Conservation (phyloP, 805 yeast genomes). For the Sugiyamaella mastotermitis region DNA sequence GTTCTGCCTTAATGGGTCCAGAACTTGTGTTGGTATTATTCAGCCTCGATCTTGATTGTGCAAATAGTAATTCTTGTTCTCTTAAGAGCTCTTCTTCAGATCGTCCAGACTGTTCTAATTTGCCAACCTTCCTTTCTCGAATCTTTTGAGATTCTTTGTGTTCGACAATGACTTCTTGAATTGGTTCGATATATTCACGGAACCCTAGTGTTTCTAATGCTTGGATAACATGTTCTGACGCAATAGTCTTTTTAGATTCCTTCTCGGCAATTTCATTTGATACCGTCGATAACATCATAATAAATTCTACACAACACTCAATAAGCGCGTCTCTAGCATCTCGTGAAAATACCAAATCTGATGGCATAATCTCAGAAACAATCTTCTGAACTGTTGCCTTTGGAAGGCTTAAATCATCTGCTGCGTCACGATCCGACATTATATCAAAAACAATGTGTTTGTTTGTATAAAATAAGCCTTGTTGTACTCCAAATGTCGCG, state of each 20-base stretch:
- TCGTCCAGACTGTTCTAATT: slow-evolving; percentile 87
- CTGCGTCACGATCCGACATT: slow-evolving; percentile 20
- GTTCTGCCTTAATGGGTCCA: not conserved
- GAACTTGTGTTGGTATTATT: slow-evolving; percentile 12
- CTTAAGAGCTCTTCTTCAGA: slow-evolving; percentile 86
- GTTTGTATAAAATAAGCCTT: no score
- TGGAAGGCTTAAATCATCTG: slow-evolving; percentile 33
- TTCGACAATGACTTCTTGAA: slow-evolving; percentile 72
- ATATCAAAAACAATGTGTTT: no score
- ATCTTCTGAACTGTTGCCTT: slow-evolving; percentile 93
- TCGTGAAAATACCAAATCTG: slow-evolving; percentile 81
- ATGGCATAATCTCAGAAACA: slow-evolving; percentile 80
- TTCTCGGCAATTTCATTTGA: slow-evolving; percentile 94
- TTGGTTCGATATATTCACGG: slow-evolving; percentile 72
- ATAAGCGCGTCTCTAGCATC: slow-evolving; percentile 94
- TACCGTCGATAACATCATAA: slow-evolving; percentile 90
- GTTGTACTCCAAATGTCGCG: no score
- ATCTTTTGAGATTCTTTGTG: slow-evolving; percentile 83
- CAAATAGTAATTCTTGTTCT: slow-evolving; percentile 90
- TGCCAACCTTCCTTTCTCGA: slow-evolving; percentile 85
- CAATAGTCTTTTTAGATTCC: slow-evolving; percentile 93
- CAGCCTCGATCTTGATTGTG: slow-evolving; percentile 24
- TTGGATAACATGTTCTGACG: slow-evolving; percentile 90
- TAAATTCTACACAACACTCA: slow-evolving; percentile 92
- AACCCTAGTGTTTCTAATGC: slow-evolving; percentile 87